Evolutionary conservation across 371 early-diverging fungal species (phyloP).

Genomic region (Mucor plumbeus): DNA sequence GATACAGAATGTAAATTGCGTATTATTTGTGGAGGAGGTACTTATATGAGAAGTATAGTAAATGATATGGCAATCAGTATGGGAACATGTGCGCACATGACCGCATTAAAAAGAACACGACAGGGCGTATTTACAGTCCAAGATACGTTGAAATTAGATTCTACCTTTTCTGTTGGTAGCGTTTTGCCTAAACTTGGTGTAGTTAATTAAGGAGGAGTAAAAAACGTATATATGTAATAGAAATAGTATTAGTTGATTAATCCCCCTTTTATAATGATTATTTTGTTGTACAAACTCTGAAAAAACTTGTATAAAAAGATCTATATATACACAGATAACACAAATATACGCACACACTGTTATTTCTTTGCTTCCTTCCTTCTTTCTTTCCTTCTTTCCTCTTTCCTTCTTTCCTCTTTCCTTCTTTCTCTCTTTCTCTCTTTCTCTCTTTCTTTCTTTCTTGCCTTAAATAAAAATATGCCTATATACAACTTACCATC

Average conservation of each 20-base stretch:
- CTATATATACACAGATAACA: background rate
- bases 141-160: conserved; percentile 23
- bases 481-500: conserved; percentile 32
- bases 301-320: too few species aligned
- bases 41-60: conserved; percentile 57
- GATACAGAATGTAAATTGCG: conserved; percentile 18
- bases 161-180: conserved; percentile 1
- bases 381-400: conserved; percentile 19
- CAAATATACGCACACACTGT: background rate
- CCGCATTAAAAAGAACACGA: conserved; percentile 42
- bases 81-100: conserved; percentile 53
- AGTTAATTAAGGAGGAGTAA: background rate
- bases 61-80: conserved; percentile 47
- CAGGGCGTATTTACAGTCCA: conserved; percentile 40
- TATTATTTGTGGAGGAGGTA: conserved; percentile 53
- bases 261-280: background rate
- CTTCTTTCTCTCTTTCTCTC: conserved; percentile 15
- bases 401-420: conserved; percentile 4
- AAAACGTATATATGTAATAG: background rate
- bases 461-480: background rate
- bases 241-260: too few species aligned
- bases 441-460: conserved; percentile 13
- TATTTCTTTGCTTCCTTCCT: conserved; percentile 2
- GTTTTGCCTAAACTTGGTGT: background rate
- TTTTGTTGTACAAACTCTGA: background rate